Conservation (phyloP, 441 rosid genomes). For the Viola pubescens region DNA sequence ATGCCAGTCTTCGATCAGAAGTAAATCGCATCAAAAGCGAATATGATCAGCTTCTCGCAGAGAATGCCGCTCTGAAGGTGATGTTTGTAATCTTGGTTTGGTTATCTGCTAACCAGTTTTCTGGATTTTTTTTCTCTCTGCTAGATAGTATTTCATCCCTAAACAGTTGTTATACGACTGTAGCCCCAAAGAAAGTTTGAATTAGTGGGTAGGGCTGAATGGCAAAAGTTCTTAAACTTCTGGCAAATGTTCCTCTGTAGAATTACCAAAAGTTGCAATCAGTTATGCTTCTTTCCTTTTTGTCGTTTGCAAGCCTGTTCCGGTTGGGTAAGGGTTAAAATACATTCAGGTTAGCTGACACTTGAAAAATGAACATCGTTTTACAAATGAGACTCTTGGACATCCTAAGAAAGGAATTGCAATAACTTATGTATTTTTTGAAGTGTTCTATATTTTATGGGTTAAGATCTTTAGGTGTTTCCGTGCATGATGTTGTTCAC, state of each 20-base stretch:
- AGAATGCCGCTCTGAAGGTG: slow-evolving; percentile 74
- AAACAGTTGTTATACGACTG: no score
- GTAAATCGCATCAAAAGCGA: slow-evolving; percentile 61
- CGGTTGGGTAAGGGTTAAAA: no score
- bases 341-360: background rate
- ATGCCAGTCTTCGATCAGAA: slow-evolving; percentile 69
- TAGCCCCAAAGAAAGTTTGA: no score
- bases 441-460: no score
- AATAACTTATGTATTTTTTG: background rate
- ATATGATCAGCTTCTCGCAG: slow-evolving; percentile 62
- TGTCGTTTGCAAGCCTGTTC: no score
- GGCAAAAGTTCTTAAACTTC: no score
- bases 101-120: background rate
- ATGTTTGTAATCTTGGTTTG: slow-evolving; percentile 10
- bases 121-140: slow-evolving; percentile 9
- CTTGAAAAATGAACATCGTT: background rate
- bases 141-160: background rate
- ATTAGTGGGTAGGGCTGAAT: no score
- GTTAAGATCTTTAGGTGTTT: background rate
- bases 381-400: background rate
- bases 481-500: background rate
- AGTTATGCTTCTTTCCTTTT: no score
- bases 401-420: background rate
- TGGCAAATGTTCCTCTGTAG: no score
- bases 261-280: no score